Base-by-base conservation (phyloP, 371 early-diverging fungal species). In the Lichtheimia ramosa region DNA sequence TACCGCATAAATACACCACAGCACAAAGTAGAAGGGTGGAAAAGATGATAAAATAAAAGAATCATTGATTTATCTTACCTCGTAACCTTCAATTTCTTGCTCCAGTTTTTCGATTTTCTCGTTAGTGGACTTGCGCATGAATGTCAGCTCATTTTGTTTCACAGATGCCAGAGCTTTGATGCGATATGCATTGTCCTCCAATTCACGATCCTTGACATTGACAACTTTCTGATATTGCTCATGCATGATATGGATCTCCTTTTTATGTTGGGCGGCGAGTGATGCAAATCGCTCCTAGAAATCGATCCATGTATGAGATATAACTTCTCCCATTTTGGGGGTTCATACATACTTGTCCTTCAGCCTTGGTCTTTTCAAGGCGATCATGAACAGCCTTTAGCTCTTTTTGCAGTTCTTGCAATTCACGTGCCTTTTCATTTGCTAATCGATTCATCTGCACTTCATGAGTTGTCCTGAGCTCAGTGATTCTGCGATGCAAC, bases 131-230 rank as follows among this genome's bases (percentile, higher is more conserved):
- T 43, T 39, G 10, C 67, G 55, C 15, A 66, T 24, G 3, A 51
- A 56, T 25, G 74, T 71, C 3, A 70, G 40, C 21, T 74, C 78
- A 39, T 74, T 73, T 53, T 73, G 73, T 23, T 65, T 70, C 6
- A 73, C 49, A 21, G 73, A 64, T 1, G 68, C 63, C 5, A 78
- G 14, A 2, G 73, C 73, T 43, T 70, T 78, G n/a, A 78, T 59
- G 4, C 78, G 68, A 46, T 74, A 78, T 14, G 75, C 73, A 55
- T 72, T 73, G 41, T 72, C 71, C 41, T 78, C 78, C 21, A 78
- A 46, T 16, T 72, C 78, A 23, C 62, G 50, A 50, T 74, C 67
- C 56, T 78, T 78, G 5, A 51, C 40, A 48, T 78, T 71, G 2
- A 74, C 62, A 3, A 69, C 42, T 8, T 50, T 21, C 40, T 78